Evolutionary conservation across 352 stramenopile genomes (phyloP).

Genomic region (Saprolegnia parasitica): DNA sequence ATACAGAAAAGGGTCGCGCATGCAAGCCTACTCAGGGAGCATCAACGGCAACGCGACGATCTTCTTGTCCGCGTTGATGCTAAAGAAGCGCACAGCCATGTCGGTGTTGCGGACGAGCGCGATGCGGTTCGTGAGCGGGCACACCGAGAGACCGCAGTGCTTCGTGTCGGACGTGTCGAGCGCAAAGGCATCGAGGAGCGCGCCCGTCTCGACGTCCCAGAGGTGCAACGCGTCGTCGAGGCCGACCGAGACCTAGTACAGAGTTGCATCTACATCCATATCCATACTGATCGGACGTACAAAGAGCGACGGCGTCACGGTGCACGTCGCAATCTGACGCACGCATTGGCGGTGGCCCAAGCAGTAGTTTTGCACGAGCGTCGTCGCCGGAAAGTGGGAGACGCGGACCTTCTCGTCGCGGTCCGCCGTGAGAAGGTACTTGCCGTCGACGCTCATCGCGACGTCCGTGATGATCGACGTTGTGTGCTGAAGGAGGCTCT

Average conservation of each 20-base stretch:
- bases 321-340: conserved; percentile 42
- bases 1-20: not conserved
- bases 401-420: conserved; percentile 84
- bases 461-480: conserved; percentile 84
- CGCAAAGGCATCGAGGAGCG: conserved; percentile 46
- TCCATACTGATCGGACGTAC: conserved; percentile 40
- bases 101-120: conserved; percentile 49
- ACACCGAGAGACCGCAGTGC: conserved; percentile 46
- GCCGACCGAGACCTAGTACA: conserved; percentile 56
- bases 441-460: conserved; percentile 43
- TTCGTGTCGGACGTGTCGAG: conserved; percentile 22
- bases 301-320: conserved; percentile 34
- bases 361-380: conserved; percentile 79
- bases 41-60: conserved; percentile 32
- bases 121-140: conserved; percentile 50
- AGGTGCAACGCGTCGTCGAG: conserved; percentile 82
- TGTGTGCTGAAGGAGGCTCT: conserved; percentile 75
- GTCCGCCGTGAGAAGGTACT: conserved; percentile 66
- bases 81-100: conserved; percentile 45
- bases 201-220: conserved; percentile 50
- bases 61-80: conserved; percentile 37
- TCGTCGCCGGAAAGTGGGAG: conserved; percentile 64
- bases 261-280: not conserved
- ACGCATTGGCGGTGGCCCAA: conserved; percentile 68
- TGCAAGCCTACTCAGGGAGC: conserved; percentile 31